Base-by-base conservation (phyloP, 73 alveolate genomes). In the Loxodes magnus region DNA sequence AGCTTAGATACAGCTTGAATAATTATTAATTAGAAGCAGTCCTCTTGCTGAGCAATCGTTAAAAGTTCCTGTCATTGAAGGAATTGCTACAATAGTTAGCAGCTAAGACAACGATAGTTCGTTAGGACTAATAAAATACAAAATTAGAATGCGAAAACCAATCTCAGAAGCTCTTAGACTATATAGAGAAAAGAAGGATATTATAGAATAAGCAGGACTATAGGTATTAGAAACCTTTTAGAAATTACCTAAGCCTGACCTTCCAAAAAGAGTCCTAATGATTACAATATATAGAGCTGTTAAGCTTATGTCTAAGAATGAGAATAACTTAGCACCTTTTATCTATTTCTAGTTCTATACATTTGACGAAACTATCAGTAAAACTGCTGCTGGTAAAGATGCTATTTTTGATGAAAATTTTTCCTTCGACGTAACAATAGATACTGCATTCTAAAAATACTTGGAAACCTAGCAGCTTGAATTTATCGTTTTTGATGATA, bases 121-220 rank as follows among this genome's bases (percentile, higher is more conserved):
- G 56, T 49, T 81, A 16, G 94, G 94, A 10, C 33, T 37, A 16
- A 43, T 74, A 4, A 56, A 59, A 20, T 91, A 64, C 71, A 91
- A 87, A 72, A 71, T 86, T 77, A 72, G 97, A 64, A 91, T 87
- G 96, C 67, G 98, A 69, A 77, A 79, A 36, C 89, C 96, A 5
- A 56, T 91, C 19, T 48, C 54, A 25, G 94, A 91, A 64, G 83
- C 91, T 0, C 59, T 91, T 14, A 84, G 89, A 56, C 58, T 79
- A 77, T 87, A 67, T 63, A 60, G 64, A 41, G 92, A 83, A 35
- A 81, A 77, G 58, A 80, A 65, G 44, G 76, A 68, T 64, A 55
- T 19, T 1, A 15, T 55, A n/a, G 64, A 55, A 3, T 27, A 12
- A 12, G 14, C 43, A 5, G 43, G 51, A 20, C 58, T 48, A 21